Evolutionary conservation across 306 rosid genomes (phyloP), one percentile per base, ranked within the genome.

Genomic region (Medicago arabica): DNA sequence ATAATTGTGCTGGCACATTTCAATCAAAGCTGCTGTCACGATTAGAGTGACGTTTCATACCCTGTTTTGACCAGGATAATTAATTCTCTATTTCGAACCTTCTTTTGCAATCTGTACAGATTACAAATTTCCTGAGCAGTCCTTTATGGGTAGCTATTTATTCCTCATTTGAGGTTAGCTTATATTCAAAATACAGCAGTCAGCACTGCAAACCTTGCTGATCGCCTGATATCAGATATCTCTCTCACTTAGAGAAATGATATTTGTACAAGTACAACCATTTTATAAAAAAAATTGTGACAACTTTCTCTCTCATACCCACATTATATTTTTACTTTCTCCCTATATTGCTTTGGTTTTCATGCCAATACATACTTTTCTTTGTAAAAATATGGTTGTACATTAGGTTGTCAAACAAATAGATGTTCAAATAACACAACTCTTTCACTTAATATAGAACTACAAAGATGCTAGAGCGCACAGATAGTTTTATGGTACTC

Each of bases 91-190:
- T 69, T 59, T 68, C 63, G 60, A 47, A 55, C 50, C 67, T 28
- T 78, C 58, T 38, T 70, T 60, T 78, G 62, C 31, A 25, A 43
- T 78, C 58, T 58, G 46, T 59, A 77, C 69, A 19, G 4, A 44
- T 57, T 57, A 68, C 69, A 69, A 43, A 58, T n/a, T 58, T 69
- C 53, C 38, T 34, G 54, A 58, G 41, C 70, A 69, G 12, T 59
- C 47, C 62, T 62, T 13, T 19, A 39, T 70, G 34, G 36, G 15
- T n/a, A 69, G 13, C 8, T 63, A 46, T 46, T 13, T 69, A 41
- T 59, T 68, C 51, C 60, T 74, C 60, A 23, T 57, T n/a, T 4
- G 69, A 43, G 36, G 31, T 25, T 34, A 58, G 43, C 31, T 23
- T 40, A 72, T 41, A 11, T 73, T 59, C 31, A 60, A 25, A 59